Evolutionary conservation across 2,329 filamentous ascomycete genomes (phyloP).

Genomic region (Claviceps monticola): DNA sequence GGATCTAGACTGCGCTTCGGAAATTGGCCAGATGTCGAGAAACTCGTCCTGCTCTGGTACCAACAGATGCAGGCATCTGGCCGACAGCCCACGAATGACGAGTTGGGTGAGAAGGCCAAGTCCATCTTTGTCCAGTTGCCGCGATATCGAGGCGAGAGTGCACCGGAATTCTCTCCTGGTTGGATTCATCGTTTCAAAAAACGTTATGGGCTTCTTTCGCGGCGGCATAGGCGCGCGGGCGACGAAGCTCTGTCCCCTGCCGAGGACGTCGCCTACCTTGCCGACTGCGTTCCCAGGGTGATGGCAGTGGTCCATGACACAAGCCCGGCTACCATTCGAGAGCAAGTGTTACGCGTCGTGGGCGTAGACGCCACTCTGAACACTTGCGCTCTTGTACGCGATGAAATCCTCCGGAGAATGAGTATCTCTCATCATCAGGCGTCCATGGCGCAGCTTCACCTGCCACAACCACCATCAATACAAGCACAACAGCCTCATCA

Average conservation of each 20-base stretch:
- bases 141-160: slow-evolving; percentile 44
- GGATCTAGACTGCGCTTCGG: slow-evolving; percentile 48
- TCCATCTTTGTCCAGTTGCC: slow-evolving; percentile 43
- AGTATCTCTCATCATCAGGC: slow-evolving; percentile 11
- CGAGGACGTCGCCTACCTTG: slow-evolving; percentile 44
- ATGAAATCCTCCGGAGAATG: slow-evolving; percentile 37
- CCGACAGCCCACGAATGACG: slow-evolving; percentile 47
- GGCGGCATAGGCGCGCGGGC: slow-evolving; percentile 40
- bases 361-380: slow-evolving; percentile 40
- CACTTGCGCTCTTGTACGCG: slow-evolving; percentile 42
- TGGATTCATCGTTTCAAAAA: slow-evolving; percentile 55
- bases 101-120: slow-evolving; percentile 49
- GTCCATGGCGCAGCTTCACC: slow-evolving; percentile 8
- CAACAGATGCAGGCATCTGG: slow-evolving; percentile 37
- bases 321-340: slow-evolving; percentile 44
- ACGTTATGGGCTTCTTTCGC: slow-evolving; percentile 43
- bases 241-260: slow-evolving; percentile 33
- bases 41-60: slow-evolving; percentile 42
- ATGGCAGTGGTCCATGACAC: slow-evolving; percentile 45
- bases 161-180: slow-evolving; percentile 48
- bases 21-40: slow-evolving; percentile 51
- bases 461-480: not conserved
- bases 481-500: slow-evolving; percentile 5
- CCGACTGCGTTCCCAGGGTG: slow-evolving; percentile 45
- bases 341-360: slow-evolving; percentile 40